These are phyloP conservation scores for Suillus decipiens DNA, from an alignment of 768 basidiomycete species.

Conservation along the genomic window DNA sequence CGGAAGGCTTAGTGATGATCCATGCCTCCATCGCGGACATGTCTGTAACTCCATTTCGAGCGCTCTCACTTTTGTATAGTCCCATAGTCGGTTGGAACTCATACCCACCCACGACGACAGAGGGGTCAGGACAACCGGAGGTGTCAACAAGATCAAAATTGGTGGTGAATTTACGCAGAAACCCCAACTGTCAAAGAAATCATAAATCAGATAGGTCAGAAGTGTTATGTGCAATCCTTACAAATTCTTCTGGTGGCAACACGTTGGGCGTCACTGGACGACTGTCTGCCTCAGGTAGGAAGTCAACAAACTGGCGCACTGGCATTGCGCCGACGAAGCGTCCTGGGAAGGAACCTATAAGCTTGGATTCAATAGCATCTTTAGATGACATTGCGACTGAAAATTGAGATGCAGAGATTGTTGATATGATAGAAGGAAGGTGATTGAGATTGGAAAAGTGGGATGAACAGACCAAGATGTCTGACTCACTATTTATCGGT, in stretches of 20 bases:
- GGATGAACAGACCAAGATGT: neutral
- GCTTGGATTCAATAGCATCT: neutral
- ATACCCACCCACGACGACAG: neutral
- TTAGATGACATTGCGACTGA: neutral
- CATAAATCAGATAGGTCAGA: neutral
- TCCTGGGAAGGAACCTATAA: neutral
- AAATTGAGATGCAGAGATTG: neutral
- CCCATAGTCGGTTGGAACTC: neutral
- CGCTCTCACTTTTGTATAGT: neutral
- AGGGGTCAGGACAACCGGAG: neutral
- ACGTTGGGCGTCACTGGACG: neutral
- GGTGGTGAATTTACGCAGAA: neutral
- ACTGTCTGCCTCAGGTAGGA: neutral
- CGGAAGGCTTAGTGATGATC: neutral
- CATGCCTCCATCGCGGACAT: constrained; percentile 3
- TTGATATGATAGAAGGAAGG: neutral
- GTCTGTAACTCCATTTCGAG: neutral
- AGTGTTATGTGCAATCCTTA: neutral
- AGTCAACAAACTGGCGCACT: neutral
- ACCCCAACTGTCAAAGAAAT: neutral
- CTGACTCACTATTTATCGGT: neutral
- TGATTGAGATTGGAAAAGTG: neutral
- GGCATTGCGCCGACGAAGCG: constrained; percentile 1
- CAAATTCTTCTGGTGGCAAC: neutral
- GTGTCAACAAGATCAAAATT: constrained; percentile 3